Base-by-base conservation (phyloP, 345 rosid species). In the Brassica cretica region DNA sequence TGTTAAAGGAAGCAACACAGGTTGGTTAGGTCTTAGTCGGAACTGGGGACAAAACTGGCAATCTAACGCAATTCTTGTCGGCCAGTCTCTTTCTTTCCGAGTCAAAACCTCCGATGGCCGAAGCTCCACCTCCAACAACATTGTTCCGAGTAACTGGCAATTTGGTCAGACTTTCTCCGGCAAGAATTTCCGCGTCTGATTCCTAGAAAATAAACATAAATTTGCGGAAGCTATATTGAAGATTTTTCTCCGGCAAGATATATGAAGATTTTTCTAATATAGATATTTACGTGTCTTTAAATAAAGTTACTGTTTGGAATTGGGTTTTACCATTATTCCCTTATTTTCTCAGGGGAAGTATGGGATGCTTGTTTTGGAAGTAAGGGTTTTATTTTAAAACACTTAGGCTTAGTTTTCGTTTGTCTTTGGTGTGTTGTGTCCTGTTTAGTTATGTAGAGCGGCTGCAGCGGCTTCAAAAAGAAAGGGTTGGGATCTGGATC, bases 11-110 rank as follows among this genome's bases (percentile, higher is more conserved):
- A 37, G 85, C 16, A 81, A 74, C 70, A 87, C 90, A 0, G 80
- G 76, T 0, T 88, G 90, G 92, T 75, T 86, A 82, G 76, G 63
- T 61, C 80, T 88, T 64, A 86, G 88, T 72, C 80, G 89, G 2
- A 88, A 88, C 76, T 88, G 92, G 92, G 92, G 92, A 51, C 91
- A 88, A 33, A 88, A 88, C 73, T 88, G 91, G 91, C 91, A 88
- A 71, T 85, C 89, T 15, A 84, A 88, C 68, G 82, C 86, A 0
- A 77, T 81, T 73, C 84, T 88, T 10, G 74, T 72, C 25, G 90
- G 92, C 15, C 92, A 88, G 76, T 68, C 85, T 14, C 84, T 88
- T 63, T 88, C 92, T 0, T 88, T 88, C 77, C 67, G 89, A 73
- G 88, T 88, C 49, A 83, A 82, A 46, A 83, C 82, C 41, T 84